A percentile compares a stretch with the other conserved stretches of the same genome.
Conservation (phyloP, 495 filamentous ascomycete genomes). For the Tuber calosporum region DNA sequence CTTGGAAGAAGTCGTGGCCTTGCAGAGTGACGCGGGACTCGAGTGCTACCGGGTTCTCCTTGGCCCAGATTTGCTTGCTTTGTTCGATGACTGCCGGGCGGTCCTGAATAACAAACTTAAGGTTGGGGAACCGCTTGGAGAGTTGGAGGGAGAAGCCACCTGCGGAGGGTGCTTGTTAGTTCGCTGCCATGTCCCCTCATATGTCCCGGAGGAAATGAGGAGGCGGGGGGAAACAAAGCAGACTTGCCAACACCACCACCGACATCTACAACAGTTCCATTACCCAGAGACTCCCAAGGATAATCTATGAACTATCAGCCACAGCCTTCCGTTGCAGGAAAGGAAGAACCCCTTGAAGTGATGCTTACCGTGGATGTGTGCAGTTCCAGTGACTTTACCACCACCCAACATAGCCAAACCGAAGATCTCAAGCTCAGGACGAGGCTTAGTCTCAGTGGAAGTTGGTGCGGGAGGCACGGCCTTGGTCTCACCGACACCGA, state of each 20-base stretch:
- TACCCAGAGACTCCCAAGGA: slow-evolving; percentile 43
- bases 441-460: slow-evolving; percentile 9
- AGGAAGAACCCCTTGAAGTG: not conserved
- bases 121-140: slow-evolving; percentile 36
- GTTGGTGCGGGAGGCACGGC: slow-evolving; percentile 1
- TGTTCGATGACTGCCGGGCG: slow-evolving; percentile 40
- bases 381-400: slow-evolving; percentile 40
- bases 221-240: not conserved
- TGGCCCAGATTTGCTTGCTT: slow-evolving; percentile 39
- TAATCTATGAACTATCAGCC: slow-evolving; percentile 39
- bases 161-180: slow-evolving; percentile 11
- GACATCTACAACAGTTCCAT: slow-evolving; percentile 44
- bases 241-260: slow-evolving; percentile 44
- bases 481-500: slow-evolving; percentile 15
- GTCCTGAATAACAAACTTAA: slow-evolving; percentile 46
- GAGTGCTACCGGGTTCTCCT: slow-evolving; percentile 39
- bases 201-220: not conserved
- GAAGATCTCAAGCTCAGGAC: slow-evolving; percentile 43
- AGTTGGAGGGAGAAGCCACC: slow-evolving; percentile 43
- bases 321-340: not conserved
- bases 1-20: slow-evolving; percentile 45
- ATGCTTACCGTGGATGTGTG: slow-evolving; percentile 40
- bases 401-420: slow-evolving; percentile 43
- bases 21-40: slow-evolving; percentile 42
- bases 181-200: not conserved